Evolutionary conservation across 2,329 filamentous ascomycete genomes (phyloP), one percentile per base, ranked within the genome.

Genomic region (Talaromyces sp.): DNA sequence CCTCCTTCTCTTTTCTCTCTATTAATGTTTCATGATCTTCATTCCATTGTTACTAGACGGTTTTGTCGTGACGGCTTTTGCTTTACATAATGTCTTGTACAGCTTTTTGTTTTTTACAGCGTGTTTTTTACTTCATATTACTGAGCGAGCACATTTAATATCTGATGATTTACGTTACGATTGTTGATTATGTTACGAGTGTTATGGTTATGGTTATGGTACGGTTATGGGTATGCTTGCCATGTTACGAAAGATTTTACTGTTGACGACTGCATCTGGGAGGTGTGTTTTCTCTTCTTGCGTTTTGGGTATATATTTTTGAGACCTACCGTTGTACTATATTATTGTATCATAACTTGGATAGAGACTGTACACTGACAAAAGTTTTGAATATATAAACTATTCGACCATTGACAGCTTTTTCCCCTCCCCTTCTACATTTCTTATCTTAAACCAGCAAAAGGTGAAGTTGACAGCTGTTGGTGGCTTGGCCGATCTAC

Each of bases 151-250:
- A 2, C 21, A 5, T 3, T 46, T 19, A 46, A 46, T 24, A 10
- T 11, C 5, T 24, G 17, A 41, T 46, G 43, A 29, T 43, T 43
- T 54, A n/a, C n/a, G n/a, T n/a, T n/a, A n/a, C n/a, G n/a, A n/a
- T n/a, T n/a, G n/a, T n/a, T n/a, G n/a, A n/a, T n/a, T 53, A 38
- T 54, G 29, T 48, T 57, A 61, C 58, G 56, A 54, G 43, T 54
- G 55, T 35, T 46, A 46, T 58, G 57, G 11, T 54, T 58, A 46
- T 24, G 31, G 5, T 43, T 43, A n/a, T n/a, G n/a, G n/a, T n/a
- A n/a, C n/a, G n/a, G n/a, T n/a, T n/a, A n/a, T n/a, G 38, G 7
- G 41, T 14, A 27, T 46, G 8, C 9, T 48, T 35, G 32, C 32
- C 14, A 56, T 31, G 24, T 11, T 19, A 38, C 9, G 38, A 56